phyloP scores from a whole-genome alignment of 805 yeast genomes.

The Kregervanrija fluxuum region DNA sequence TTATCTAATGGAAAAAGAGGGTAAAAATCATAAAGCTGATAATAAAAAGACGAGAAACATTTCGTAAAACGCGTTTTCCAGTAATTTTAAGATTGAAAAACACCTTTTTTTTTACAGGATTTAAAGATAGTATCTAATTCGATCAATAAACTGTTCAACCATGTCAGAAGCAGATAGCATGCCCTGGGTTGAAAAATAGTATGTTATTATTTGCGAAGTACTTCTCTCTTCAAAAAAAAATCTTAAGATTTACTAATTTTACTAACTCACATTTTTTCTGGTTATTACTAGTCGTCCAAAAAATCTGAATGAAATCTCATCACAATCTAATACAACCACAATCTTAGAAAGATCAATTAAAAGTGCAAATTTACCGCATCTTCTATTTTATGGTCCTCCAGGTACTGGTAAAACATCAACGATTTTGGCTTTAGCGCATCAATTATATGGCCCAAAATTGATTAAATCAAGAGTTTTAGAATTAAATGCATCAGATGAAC shows the following conservation, averaged over 20 bases:
- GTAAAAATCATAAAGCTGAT: no score
- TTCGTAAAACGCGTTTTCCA: no score
- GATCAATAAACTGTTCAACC: background rate
- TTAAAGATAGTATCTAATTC: background rate
- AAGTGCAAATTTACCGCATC: constrained; percentile 82
- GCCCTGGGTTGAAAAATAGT: constrained; percentile 93
- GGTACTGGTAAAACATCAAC: constrained; percentile 94
- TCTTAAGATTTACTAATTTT: background rate
- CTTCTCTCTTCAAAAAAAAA: background rate
- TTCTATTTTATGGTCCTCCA: constrained; percentile 90
- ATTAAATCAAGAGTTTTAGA: constrained; percentile 69
- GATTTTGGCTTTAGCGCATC: constrained; percentile 72
- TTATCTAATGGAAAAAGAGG: no score
- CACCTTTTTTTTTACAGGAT: no score
- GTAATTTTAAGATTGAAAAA: no score
- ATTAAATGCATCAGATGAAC: constrained; percentile 83
- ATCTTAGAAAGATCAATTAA: constrained; percentile 73
- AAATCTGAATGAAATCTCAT: constrained; percentile 76
- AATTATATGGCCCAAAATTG: constrained; percentile 67
- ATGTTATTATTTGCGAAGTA: constrained; percentile 14
- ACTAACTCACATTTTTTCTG: no score
- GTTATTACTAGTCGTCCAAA: constrained; percentile 59
- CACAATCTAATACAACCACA: constrained; percentile 84
- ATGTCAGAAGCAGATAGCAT: constrained; percentile 23
- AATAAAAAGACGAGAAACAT: no score